Base-by-base conservation (phyloP, 352 stramenopile species). In the Phytophthora podocarpi region DNA sequence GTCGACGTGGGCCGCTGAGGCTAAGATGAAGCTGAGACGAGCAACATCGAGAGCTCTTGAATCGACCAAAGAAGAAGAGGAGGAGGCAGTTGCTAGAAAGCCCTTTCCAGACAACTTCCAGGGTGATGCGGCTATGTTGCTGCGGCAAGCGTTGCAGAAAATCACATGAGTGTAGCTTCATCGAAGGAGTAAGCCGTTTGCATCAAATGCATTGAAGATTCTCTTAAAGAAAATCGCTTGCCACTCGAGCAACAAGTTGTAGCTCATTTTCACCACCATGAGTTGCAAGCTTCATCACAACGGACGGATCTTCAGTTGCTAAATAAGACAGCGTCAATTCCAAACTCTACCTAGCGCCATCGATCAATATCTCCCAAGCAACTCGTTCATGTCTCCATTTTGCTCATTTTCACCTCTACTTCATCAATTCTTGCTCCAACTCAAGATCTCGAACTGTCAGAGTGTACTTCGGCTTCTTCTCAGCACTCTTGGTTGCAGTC, bases 381-480 rank as follows among this genome's bases (percentile, higher is more conserved):
- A 32, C 10, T 60, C 9, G 2, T 21, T 48, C 32, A 24, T 28
- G 34, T 45, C n/a, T n/a, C 24, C 23, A 48, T 40, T 46, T 36
- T 13, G 15, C 12, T 48, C 28, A 28, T 41, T 47, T 51, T 32
- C 24, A 5, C 30, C 28, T 45, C 23, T 67, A 74, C 62, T 82
- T 89, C 83, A 93, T 91, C 48, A 93, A 75, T 53, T 89, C 79
- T 43, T 77, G 79, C 62, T 95, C 85, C 57, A 95, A 64, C 52
- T 93, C 85, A 15, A 95, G 55, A 62, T 95, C 83, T 39, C 85
- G 83, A 48, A 95, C 67, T 30, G 85, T 93, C 48, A 95, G 59
- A 10, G 81, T 78, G 55, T 82, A 90, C 46, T 72, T 69, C 1
- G 31, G 18, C 21, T 75, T 75, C 34, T 70, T 78, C 21, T 65